Evolutionary conservation across 1,284 basidiomycete species (phyloP), one percentile per base, ranked within the genome.

Genomic region (Phenoliferia sp.): DNA sequence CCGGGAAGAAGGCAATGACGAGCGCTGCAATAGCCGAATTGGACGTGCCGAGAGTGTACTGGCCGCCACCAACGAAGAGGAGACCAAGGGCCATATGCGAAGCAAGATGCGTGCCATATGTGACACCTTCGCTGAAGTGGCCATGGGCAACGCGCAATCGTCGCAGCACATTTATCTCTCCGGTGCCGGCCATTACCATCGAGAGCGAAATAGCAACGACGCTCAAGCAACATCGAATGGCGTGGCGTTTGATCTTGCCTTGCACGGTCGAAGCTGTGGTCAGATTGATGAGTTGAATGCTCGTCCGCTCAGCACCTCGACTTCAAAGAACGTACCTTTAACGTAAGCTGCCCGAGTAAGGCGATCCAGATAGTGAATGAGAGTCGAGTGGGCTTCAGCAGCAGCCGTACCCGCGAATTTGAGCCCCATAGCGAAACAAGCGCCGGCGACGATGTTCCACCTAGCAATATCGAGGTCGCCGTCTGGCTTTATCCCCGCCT

Each of bases 151-250:
- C 87, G 31, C 96, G 86, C 17, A 98, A 83, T n/a, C 93, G 85
- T 34, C 92, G 87, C 32, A 99, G 83, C 69, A 92, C 89, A 61
- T 89, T 90, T 56, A 98, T 86, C 78, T 99, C 93, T 16, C 96
- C 96, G 0, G 93, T 96, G 3, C 96, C 96, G 0, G 94, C 91
- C 90, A 98, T 93, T 61, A 98, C 89, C 83, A 95, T 89, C 72
- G 88, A 88, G 33, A 96, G 80, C 3, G 93, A 84, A 48, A 97
- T 83, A 0, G 91, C 89, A 66, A 96, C 88, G 33, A 94, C 82
- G 76, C 92, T 94, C 56, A 96, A 82, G 2, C 91, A 91, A 74
- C 94, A 90, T 26, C 92, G 85, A n/a, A 94, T 85, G 1, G 92
- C 88, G 26, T 88, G 87, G 0, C 92, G 87, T 74, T 90, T 88